These are phyloP conservation scores for Pilatotrama ljubarskyi DNA, from an alignment of 768 basidiomycete species.

Conservation along the genomic window DNA sequence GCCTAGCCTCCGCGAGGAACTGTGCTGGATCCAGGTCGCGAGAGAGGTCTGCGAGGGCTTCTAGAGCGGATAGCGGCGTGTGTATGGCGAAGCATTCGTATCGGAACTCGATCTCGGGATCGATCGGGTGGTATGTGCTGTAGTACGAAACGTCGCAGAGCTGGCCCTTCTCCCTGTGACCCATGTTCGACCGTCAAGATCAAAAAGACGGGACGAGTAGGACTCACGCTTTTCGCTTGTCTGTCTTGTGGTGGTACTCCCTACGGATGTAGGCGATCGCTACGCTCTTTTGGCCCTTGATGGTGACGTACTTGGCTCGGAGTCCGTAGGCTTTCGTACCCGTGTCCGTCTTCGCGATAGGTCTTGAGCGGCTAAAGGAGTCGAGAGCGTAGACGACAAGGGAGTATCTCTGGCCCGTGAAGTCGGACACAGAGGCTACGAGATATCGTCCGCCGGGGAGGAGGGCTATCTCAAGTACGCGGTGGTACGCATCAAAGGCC, in stretches of 20 bases:
- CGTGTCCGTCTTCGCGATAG: conserved; percentile 49
- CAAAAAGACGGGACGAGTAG: no score
- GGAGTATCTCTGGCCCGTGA: conserved; percentile 42
- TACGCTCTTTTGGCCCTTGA: conserved; percentile 42
- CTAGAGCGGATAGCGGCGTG: conserved; percentile 44
- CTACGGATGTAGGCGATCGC: conserved; percentile 55
- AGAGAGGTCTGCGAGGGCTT: conserved; percentile 44
- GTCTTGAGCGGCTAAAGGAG: conserved; percentile 40
- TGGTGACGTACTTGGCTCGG: conserved; percentile 59
- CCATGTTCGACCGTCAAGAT: neutral
- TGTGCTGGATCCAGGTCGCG: conserved; percentile 39
- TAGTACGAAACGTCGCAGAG: conserved; percentile 37
- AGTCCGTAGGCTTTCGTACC: conserved; percentile 55
- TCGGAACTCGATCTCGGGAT: conserved; percentile 43
- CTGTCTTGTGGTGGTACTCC: conserved; percentile 24
- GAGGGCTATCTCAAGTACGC: conserved; percentile 53
- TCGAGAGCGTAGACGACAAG: conserved; percentile 59
- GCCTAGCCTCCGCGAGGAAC: conserved; percentile 38
- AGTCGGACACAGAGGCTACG: conserved; percentile 56
- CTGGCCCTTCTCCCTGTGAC: neutral
- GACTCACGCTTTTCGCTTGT: conserved; percentile 4
- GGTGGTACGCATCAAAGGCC: conserved; percentile 32
- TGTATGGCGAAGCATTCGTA: conserved; percentile 48
- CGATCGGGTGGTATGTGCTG: conserved; percentile 39
- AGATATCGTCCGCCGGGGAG: conserved; percentile 71